A percentile compares a stretch with the other conserved stretches of the same genome.
Conservation (phyloP, 1,284 basidiomycete species). For the Tilletia caries region DNA sequence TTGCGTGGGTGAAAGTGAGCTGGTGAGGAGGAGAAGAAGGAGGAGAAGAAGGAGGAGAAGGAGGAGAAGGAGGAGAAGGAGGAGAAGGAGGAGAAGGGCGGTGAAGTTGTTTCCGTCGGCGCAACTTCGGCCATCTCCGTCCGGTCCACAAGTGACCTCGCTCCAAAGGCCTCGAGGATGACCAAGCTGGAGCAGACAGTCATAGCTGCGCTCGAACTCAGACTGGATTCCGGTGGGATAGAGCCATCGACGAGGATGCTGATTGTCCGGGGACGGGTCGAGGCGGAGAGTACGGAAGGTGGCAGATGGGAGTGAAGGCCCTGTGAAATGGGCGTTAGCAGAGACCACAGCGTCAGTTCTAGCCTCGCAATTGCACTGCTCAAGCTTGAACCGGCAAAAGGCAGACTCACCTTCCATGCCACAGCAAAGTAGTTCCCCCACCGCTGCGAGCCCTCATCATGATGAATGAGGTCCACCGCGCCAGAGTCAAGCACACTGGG, state of each 20-base stretch:
- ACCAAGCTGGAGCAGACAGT: conserved; percentile 46
- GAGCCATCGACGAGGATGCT: conserved; percentile 48
- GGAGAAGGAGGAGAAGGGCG: no score
- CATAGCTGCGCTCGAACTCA: conserved; percentile 50
- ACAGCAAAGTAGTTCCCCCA: conserved; percentile 54
- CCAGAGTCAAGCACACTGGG: conserved; percentile 21
- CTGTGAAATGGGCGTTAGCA: no score
- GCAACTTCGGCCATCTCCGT: conserved; percentile 48
- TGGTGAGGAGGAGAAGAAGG: no score
- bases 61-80: no score
- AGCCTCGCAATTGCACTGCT: no score
- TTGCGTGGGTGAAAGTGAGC: no score
- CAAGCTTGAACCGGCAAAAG: no score
- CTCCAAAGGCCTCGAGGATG: conserved; percentile 45
- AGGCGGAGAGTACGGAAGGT: conserved; percentile 11
- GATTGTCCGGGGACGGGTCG: conserved; percentile 27
- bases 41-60: no score
- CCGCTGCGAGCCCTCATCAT: conserved; percentile 33
- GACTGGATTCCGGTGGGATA: conserved; percentile 44
- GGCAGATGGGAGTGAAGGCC: conserved; percentile 48
- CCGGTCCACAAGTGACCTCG: conserved; percentile 33
- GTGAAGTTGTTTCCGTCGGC: no score
- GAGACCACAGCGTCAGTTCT: no score
- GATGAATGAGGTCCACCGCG: conserved; percentile 29
- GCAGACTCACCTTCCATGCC: conserved; percentile 35